Evolutionary conservation across 2,329 filamentous ascomycete species (phyloP).

Genomic region (Periconia sp.): DNA sequence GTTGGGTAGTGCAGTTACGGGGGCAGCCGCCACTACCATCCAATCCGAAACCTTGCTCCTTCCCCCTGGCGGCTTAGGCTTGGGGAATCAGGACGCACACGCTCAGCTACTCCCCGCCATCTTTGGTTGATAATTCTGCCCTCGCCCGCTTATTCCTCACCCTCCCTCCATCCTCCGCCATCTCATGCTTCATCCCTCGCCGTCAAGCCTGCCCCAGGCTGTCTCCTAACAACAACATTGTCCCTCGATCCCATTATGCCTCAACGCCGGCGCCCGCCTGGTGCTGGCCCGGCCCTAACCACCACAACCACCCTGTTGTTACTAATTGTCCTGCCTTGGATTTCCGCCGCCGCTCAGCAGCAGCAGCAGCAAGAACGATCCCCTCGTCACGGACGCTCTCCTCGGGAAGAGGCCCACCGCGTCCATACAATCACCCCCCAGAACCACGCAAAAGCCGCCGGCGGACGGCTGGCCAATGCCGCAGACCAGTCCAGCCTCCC

Average conservation of each 20-base stretch:
- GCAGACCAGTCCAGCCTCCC: slow-evolving; percentile 29
- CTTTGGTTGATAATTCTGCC: slow-evolving; percentile 12
- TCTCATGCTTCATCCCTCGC: slow-evolving; percentile 33
- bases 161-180: slow-evolving; percentile 14
- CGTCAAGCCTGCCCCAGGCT: slow-evolving; percentile 34
- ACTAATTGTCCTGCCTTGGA: slow-evolving; percentile 37
- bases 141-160: slow-evolving; percentile 10
- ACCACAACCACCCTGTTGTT: slow-evolving; percentile 21
- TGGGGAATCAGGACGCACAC: slow-evolving; percentile 10
- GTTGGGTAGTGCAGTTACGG: too few species aligned
- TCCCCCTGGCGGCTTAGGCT: background rate
- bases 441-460: slow-evolving; percentile 18
- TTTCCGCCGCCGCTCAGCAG: slow-evolving; percentile 45
- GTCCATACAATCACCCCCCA: slow-evolving; percentile 27
- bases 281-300: slow-evolving; percentile 40
- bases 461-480: slow-evolving; percentile 19
- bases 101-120: slow-evolving; percentile 25
- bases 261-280: slow-evolving; percentile 42
- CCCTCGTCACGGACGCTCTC: slow-evolving; percentile 17
- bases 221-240: slow-evolving; percentile 21
- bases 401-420: slow-evolving; percentile 25
- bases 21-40: background rate
- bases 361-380: slow-evolving; percentile 38
- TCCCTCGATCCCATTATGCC: slow-evolving; percentile 32
- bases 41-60: slow-evolving; percentile 13